phyloP scores from a whole-genome alignment of 2,329 filamentous ascomycete species.

The Teratosphaeria viscida region DNA sequence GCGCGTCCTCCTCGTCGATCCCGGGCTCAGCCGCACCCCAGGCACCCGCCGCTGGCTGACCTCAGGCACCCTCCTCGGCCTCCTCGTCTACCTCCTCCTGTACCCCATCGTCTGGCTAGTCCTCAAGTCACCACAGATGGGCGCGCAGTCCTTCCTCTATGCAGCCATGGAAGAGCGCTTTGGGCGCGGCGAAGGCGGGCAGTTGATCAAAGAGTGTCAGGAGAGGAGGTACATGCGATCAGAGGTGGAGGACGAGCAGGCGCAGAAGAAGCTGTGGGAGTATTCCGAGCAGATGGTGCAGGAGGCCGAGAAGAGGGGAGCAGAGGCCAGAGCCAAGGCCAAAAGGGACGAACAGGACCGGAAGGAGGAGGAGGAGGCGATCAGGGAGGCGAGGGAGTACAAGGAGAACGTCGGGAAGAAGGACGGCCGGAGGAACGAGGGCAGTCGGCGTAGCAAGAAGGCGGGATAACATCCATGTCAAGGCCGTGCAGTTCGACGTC shows the following conservation, averaged over 20 bases:
- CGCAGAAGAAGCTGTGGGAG: constrained; percentile 82
- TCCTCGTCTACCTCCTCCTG: constrained; percentile 63
- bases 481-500: not conserved
- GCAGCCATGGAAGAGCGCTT: constrained; percentile 74
- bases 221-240: constrained; percentile 59
- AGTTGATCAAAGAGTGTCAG: constrained; percentile 79
- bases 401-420: constrained; percentile 26
- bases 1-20: constrained; percentile 77
- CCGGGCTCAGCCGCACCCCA: constrained; percentile 72
- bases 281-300: constrained; percentile 78
- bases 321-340: constrained; percentile 47
- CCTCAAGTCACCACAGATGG: constrained; percentile 72
- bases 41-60: constrained; percentile 82
- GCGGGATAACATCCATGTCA: not conserved
- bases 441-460: constrained; percentile 20
- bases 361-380: constrained; percentile 26
- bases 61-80: constrained; percentile 69
- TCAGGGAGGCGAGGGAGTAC: constrained; percentile 21
- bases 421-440: constrained; percentile 19
- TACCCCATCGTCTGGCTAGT: constrained; percentile 81
- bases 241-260: constrained; percentile 67
- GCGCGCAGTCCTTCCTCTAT: constrained; percentile 75
- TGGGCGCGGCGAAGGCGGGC: constrained; percentile 43
- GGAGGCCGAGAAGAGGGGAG: constrained; percentile 67
- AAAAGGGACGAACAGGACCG: constrained; percentile 41